Evolutionary conservation across 768 basidiomycete genomes (phyloP).

Genomic region (Mycena polygramma): DNA sequence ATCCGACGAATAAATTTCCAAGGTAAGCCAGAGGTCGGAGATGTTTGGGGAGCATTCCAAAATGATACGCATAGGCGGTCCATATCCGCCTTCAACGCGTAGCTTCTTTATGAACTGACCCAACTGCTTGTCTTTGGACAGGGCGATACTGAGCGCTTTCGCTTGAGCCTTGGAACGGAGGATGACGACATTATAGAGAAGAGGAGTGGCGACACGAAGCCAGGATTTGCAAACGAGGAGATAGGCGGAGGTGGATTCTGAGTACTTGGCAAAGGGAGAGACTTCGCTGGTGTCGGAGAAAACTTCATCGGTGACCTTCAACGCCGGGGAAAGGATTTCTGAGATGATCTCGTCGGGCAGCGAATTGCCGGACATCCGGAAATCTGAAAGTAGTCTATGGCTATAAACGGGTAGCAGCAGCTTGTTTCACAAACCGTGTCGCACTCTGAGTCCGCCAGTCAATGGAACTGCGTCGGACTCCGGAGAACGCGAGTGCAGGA

Average conservation of each 20-base stretch:
- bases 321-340: conserved; percentile 5
- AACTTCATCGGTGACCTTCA: conserved; percentile 32
- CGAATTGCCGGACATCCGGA: neutral
- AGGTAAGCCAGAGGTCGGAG: conserved; percentile 3
- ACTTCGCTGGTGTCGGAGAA: conserved; percentile 25
- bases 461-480: too few relatives aligned
- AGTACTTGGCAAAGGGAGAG: conserved; percentile 34
- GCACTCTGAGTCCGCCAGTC: too few relatives aligned
- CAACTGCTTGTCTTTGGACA: conserved; percentile 27
- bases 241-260: conserved; percentile 32
- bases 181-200: conserved; percentile 42
- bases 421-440: too few relatives aligned
- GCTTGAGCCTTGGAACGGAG: conserved; percentile 43
- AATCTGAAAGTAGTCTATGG: too few relatives aligned
- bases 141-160: conserved; percentile 37
- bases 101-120: conserved; percentile 40
- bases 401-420: too few relatives aligned
- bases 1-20: neutral
- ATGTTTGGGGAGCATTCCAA: conserved; percentile 9
- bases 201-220: conserved; percentile 42
- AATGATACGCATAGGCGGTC: neutral
- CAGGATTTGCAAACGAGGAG: conserved; percentile 43
- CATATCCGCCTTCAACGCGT: conserved; percentile 42
- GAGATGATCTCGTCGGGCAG: conserved; percentile 41
- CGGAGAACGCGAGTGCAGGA: too few relatives aligned